Base-by-base conservation (phyloP, 2,329 filamentous ascomycete genomes). In the Alternaria triticina region DNA sequence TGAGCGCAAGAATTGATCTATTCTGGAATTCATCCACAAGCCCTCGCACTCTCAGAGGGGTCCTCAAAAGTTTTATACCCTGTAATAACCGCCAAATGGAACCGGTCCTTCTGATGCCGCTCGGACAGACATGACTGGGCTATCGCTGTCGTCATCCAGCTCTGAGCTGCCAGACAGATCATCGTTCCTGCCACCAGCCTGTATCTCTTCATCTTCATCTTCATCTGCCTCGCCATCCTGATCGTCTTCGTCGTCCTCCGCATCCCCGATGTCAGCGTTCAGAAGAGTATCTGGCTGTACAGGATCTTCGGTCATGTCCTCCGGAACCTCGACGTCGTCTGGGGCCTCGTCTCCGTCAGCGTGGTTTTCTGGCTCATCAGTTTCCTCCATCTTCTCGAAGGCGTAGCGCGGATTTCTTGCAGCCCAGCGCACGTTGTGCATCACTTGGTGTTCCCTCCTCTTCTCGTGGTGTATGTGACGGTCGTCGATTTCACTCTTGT, bases 401-500 rank as follows among this genome's bases (percentile, higher is more conserved):
- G 76, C 73, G 57, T 77, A 77, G 45, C 72, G 61, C 4, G 77
- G 76, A 30, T 76, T 79, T 49, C 71, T 74, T 30, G 74, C 77
- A 33, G 76, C 75, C 54, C 67, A 73, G 4, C 77, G 74, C 10
- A 78, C 73, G 10, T 54, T 70, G 33, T 72, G 62, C 75, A 79
- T 77, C n/a, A 79, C 65, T 3, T 69, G 65, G 49, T 78, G 75
- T 47, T 79, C 77, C 44, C 66, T 65, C 22, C 44, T 55, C 61
- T 72, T 79, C 56, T 72, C 68, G 20, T 68, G 64, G 46, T 68
- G 69, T 6, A 70, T 36, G 12, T 74, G 64, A 20, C 67, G 71
- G 44, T 75, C 62, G 23, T 67, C 68, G 20, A 77, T 59, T 52
- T 79, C 76, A n/a, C 65, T 64, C 52, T 64, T 68, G 51, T 79